phyloP scores from a whole-genome alignment of 2,329 filamentous ascomycete genomes.

The Colletotrichum plurivorum region DNA sequence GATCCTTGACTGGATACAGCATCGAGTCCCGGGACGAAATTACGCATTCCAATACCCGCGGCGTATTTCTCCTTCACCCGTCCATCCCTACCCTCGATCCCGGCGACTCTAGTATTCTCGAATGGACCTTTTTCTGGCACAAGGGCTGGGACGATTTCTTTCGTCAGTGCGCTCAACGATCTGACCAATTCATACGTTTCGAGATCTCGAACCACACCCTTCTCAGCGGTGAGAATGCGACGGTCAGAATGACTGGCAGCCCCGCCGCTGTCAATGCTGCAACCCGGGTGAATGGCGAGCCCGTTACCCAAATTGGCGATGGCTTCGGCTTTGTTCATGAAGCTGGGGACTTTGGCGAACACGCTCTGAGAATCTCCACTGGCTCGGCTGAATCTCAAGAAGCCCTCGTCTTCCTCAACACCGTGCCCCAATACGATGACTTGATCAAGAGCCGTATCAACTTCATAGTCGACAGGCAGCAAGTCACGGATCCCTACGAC shows the following conservation, averaged over 20 bases:
- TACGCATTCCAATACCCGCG: slow-evolving; percentile 34
- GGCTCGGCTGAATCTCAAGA: background rate
- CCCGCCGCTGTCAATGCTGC: slow-evolving; percentile 8
- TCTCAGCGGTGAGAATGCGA: slow-evolving; percentile 3
- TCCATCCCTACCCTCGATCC: slow-evolving; percentile 25
- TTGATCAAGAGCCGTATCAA: slow-evolving; percentile 25
- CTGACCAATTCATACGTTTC: slow-evolving; percentile 24
- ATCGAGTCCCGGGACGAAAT: slow-evolving; percentile 36
- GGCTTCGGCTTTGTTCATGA: slow-evolving; percentile 9
- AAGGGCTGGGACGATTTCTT: slow-evolving; percentile 33
- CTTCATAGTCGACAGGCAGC: slow-evolving; percentile 34
- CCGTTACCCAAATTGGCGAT: slow-evolving; percentile 1
- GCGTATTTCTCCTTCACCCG: slow-evolving; percentile 37
- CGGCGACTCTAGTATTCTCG: slow-evolving; percentile 12
- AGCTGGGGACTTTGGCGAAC: slow-evolving; percentile 20
- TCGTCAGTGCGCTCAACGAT: slow-evolving; percentile 21
- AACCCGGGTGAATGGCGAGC: slow-evolving; percentile 17
- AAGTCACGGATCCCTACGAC: slow-evolving; percentile 5
- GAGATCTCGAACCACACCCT: slow-evolving; percentile 23
- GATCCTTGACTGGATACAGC: slow-evolving; percentile 35
- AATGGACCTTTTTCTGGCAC: slow-evolving; percentile 39
- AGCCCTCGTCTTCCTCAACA: slow-evolving; percentile 35
- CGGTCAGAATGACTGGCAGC: slow-evolving; percentile 13
- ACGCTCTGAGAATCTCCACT: slow-evolving; percentile 8
- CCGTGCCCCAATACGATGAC: slow-evolving; percentile 24